These are phyloP conservation scores for Xylaria flabelliformis DNA, from an alignment of 495 filamentous ascomycete genomes.

Conservation along the genomic window DNA sequence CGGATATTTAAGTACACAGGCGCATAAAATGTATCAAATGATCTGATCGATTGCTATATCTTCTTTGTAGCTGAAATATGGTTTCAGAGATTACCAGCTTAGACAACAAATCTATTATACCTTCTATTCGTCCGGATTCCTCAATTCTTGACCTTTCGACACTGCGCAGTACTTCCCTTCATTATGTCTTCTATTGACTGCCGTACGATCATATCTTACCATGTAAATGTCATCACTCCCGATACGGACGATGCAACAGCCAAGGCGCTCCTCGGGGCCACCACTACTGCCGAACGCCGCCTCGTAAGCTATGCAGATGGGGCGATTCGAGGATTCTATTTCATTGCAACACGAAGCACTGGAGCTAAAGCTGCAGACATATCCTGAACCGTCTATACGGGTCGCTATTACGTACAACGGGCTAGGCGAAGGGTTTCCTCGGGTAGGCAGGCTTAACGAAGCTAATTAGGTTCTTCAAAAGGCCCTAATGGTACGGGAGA, in stretches of 20 bases:
- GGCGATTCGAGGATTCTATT: neutral
- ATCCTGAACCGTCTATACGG: neutral
- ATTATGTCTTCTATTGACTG: neutral
- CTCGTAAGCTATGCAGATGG: neutral
- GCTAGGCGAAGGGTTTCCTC: neutral
- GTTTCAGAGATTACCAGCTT: too few species aligned
- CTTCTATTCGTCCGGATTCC: neutral
- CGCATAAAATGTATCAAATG: too few species aligned
- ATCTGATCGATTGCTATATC: too few species aligned
- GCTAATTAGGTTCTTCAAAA: neutral
- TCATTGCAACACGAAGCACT: neutral
- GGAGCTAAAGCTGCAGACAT: neutral
- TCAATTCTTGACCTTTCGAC: neutral
- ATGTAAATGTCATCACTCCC: neutral
- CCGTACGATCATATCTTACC: neutral
- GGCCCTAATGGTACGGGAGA: neutral
- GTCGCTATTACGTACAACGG: neutral
- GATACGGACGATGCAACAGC: neutral
- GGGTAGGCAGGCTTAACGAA: neutral
- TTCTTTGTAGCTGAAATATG: too few species aligned
- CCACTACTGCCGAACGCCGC: neutral
- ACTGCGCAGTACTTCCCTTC: neutral
- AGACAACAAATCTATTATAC: neutral
- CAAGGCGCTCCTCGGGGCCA: neutral
- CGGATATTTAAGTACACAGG: too few species aligned